Evolutionary conservation across 2,329 filamentous ascomycete species (phyloP), one percentile per base, ranked within the genome.

Genomic region (Colletotrichum ledebouriae): DNA sequence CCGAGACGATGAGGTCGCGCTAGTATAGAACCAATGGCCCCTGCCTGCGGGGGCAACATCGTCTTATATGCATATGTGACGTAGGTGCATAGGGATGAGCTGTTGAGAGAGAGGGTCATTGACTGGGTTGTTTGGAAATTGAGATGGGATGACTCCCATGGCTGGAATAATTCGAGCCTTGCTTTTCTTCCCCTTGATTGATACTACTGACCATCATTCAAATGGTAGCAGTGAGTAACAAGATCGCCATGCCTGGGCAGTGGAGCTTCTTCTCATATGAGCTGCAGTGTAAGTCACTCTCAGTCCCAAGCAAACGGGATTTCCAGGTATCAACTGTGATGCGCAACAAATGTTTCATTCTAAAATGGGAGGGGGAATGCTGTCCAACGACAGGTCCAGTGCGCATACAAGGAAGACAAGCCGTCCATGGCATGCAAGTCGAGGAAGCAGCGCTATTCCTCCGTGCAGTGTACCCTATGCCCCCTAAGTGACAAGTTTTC

Each of bases 401-500:
- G 59, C 50, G 49, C 63, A 56, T 55, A 58, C 37, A 58, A 58
- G 33, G n/a, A 65, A 68, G 47, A 56, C 55, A 66, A 69, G 62
- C 62, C 61, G 62, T 66, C 41, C 49, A 56, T 53, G 50, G 56
- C 42, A 66, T 69, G 56, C 49, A 59, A 59, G 66, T 65, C 37
- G 66, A 60, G 62, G 61, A 66, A 69, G 49, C 56, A 69, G 62
- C 66, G 56, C 66, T 47, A 61, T 22, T 60, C 66, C 66, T 69
- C 66, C 49, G 17, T 69, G 49, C 55, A 49, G 37, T 57, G 49
- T 56, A 66, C 61, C 66, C 42, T 69, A 39, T 65, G 49, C 49
- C 53, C 53, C 33, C 49, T 61, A 66, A 59, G 66, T 66, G 66
- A 67, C 66, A 59, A 55, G 55, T 69, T 66, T 46, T 52, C 55